Evolutionary conservation across 495 filamentous ascomycete genomes (phyloP).

Genomic region (Aspergillus carlsbadensis): DNA sequence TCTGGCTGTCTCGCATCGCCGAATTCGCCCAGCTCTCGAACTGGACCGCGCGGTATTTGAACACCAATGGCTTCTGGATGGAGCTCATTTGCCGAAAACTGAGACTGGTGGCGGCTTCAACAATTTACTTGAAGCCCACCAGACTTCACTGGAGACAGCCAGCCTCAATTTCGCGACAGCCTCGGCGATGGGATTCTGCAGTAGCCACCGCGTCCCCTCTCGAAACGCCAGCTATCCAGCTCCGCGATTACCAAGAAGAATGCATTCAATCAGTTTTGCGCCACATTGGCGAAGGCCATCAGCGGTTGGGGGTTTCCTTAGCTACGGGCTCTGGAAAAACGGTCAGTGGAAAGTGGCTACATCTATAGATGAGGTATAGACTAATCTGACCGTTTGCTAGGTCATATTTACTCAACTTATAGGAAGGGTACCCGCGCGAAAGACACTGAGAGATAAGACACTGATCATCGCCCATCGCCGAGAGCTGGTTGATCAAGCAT

Average conservation of each 20-base stretch:
- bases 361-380: background rate
- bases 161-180: background rate
- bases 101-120: constrained; percentile 21
- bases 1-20: background rate
- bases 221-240: constrained; percentile 42
- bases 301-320: constrained; percentile 81
- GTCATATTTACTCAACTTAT: constrained; percentile 98
- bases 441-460: constrained; percentile 65
- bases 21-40: too few species aligned
- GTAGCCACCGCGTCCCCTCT: constrained; percentile 18
- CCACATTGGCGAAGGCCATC: constrained; percentile 70
- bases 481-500: constrained; percentile 96
- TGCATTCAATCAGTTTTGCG: constrained; percentile 83
- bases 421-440: constrained; percentile 62
- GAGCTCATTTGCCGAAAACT: constrained; percentile 32
- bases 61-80: constrained; percentile 27
- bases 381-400: constrained; percentile 32
- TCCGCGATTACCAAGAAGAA: constrained; percentile 82
- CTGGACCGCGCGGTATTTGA: too few species aligned
- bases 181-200: constrained; percentile 28
- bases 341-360: constrained; percentile 39
- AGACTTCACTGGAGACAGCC: constrained; percentile 11
- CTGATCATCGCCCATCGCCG: constrained; percentile 89
- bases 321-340: constrained; percentile 95
- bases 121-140: background rate